A percentile compares a stretch with the other conserved stretches of the same genome.
Conservation (phyloP, 495 filamentous ascomycete species). For the Chaetomium cochliodes region DNA sequence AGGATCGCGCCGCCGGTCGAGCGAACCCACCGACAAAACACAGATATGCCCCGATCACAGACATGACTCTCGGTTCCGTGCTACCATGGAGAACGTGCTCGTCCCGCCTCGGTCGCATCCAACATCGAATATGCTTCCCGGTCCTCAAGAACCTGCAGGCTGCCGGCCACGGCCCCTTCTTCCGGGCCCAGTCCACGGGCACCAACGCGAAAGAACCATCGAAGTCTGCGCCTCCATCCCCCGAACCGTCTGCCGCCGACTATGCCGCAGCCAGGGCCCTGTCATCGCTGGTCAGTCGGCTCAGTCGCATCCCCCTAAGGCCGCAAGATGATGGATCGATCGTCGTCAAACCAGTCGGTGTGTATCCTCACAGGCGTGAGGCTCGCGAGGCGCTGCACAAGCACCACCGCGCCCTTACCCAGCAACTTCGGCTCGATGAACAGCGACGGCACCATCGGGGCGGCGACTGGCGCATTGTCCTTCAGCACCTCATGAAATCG, state of each 20-base stretch:
- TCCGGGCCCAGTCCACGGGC: conserved; percentile 4
- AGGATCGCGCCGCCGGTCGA: background rate
- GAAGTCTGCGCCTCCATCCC: background rate
- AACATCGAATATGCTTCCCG: background rate
- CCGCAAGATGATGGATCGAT: conserved; percentile 25
- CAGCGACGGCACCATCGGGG: background rate
- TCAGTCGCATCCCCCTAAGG: conserved; percentile 29
- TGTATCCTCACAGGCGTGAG: conserved; percentile 25
- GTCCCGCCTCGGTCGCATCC: background rate
- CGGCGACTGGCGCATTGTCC: conserved; percentile 33
- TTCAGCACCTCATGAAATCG: conserved; percentile 24
- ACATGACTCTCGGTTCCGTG: conserved; percentile 19
- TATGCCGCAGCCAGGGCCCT: background rate
- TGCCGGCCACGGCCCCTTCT: background rate
- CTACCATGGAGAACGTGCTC: conserved; percentile 17
- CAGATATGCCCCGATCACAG: conserved; percentile 15
- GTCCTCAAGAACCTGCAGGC: background rate
- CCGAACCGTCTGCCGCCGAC: background rate
- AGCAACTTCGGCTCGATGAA: conserved; percentile 17
- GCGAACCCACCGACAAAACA: background rate
- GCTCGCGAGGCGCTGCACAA: conserved; percentile 7
- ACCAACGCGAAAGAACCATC: background rate
- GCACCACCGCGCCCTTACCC: conserved; percentile 4
- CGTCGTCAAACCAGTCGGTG: conserved; percentile 25
- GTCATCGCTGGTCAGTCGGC: conserved; percentile 23